Base-by-base conservation (phyloP, 257 asterid species). In the Solanum dulcamara region DNA sequence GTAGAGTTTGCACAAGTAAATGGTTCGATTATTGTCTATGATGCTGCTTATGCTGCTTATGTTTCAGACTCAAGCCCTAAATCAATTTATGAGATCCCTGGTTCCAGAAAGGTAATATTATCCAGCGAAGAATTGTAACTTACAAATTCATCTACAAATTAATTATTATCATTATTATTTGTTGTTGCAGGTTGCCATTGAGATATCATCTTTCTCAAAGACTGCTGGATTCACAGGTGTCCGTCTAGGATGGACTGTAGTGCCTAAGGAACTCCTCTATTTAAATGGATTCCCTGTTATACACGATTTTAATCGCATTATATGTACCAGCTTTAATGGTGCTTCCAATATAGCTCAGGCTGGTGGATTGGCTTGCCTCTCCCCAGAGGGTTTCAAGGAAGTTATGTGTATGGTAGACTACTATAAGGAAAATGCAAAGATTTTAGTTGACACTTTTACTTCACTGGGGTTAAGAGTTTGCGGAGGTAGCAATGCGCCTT, bases 171-270 rank as follows among this genome's bases (percentile, higher is more conserved):
- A 60, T 60, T 59, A 59, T 12, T 60, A 62, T 62, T 64, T 64
- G n/a, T 28, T 64, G 33, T 32, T 81, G 62, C 86, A 95, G 98
- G 99, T 95, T 51, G 99, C 99, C 30, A 93, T 95, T 79, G 99
- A 95, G 88, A 94, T 95, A 6, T 92, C 98, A 50, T 95, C 99
- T 55, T 95, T 93, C 89, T 95, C 99, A 83, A 95, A 95, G 93
- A 86, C 92, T n/a, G 99, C 94, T 8, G 99, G 99, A 44, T 95
- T 95, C 89, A 95, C 99, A 0, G 99, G 99, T 3, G 93, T 95
- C 13, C 97, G 99, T 28, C 97, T 94, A 1, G 99, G 99, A 59
- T 95, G 99, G 98, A 95, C 97, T 0, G 97, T 95, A 80, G 99
- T 95, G 67, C 99, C 99, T 2, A 90, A 94, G 38, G 98, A 92